phyloP scores from a whole-genome alignment of 2,329 filamentous ascomycete genomes.

The Grosmannia serpens region DNA sequence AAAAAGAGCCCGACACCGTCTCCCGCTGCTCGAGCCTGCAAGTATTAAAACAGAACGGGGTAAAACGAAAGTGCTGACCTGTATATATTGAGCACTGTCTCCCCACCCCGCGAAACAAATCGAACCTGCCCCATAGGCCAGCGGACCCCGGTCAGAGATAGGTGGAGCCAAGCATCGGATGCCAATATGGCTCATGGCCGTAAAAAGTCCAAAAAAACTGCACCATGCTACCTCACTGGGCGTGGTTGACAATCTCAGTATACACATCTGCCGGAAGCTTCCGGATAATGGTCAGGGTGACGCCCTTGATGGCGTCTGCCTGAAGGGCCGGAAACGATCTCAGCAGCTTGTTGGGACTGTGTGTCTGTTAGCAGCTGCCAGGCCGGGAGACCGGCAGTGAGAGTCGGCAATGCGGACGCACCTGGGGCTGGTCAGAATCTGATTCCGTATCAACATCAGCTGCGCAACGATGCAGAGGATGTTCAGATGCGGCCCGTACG shows the following conservation, averaged over 20 bases:
- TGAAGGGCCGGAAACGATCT: constrained; percentile 76
- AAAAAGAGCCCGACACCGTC: neutral
- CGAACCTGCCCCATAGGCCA: too few relatives aligned
- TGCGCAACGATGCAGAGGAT: constrained; percentile 95
- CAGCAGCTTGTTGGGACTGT: constrained; percentile 83
- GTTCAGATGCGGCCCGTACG: constrained; percentile 89
- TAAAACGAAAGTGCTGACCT: too few relatives aligned
- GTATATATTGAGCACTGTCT: too few relatives aligned
- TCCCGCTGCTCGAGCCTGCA: neutral
- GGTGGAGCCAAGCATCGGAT: too few relatives aligned
- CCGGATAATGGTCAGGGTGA: constrained; percentile 75
- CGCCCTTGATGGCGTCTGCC: constrained; percentile 70
- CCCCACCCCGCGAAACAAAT: too few relatives aligned
- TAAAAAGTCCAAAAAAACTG: neutral
- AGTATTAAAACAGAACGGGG: too few relatives aligned
- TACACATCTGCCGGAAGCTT: constrained; percentile 90
- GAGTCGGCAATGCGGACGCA: constrained; percentile 26
- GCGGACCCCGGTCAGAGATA: too few relatives aligned
- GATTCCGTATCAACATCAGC: constrained; percentile 74
- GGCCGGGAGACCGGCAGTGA: neutral
- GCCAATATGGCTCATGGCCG: too few relatives aligned
- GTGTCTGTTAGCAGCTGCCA: neutral
- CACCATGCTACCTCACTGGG: constrained; percentile 38
- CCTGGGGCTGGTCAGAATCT: constrained; percentile 76
- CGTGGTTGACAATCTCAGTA: constrained; percentile 78